These are phyloP conservation scores for Schwanniomyces vanrijiae DNA, from an alignment of 805 yeast genomes.

Conservation along the genomic window DNA sequence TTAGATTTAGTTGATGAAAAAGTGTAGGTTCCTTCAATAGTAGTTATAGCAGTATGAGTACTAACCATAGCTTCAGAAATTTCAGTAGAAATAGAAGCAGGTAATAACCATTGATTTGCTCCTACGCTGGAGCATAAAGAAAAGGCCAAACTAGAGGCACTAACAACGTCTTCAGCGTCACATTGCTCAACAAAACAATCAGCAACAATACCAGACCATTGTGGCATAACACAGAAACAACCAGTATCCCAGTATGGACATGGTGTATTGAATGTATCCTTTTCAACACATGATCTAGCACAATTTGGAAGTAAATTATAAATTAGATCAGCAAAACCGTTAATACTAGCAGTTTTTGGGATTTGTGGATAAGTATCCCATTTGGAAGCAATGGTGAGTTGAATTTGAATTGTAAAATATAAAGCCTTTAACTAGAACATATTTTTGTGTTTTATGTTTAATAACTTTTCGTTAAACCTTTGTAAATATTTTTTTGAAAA, in stretches of 20 bases:
- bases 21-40: conserved; percentile 4
- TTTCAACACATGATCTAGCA: conserved; percentile 42
- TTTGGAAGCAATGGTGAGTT: conserved; percentile 22
- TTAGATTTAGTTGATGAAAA: conserved; percentile 7
- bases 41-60: conserved; percentile 25
- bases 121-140: conserved; percentile 43
- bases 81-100: conserved; percentile 35
- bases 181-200: conserved; percentile 42
- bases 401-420: neutral
- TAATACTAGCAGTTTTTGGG: conserved; percentile 46
- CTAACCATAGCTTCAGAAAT: conserved; percentile 27
- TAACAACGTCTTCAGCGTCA: conserved; percentile 31
- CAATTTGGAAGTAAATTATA: conserved; percentile 38
- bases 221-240: conserved; percentile 49
- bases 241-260: conserved; percentile 57
- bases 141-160: conserved; percentile 42
- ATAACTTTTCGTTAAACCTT: no score
- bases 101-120: conserved; percentile 46
- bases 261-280: conserved; percentile 41
- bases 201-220: conserved; percentile 45
- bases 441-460: neutral
- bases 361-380: conserved; percentile 47
- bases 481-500: no score
- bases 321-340: conserved; percentile 51
- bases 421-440: neutral